A percentile compares a stretch with the other conserved stretches of the same genome.
phyloP scores from a whole-genome alignment of 2,329 filamentous ascomycete genomes.

The Colletotrichum sp. region DNA sequence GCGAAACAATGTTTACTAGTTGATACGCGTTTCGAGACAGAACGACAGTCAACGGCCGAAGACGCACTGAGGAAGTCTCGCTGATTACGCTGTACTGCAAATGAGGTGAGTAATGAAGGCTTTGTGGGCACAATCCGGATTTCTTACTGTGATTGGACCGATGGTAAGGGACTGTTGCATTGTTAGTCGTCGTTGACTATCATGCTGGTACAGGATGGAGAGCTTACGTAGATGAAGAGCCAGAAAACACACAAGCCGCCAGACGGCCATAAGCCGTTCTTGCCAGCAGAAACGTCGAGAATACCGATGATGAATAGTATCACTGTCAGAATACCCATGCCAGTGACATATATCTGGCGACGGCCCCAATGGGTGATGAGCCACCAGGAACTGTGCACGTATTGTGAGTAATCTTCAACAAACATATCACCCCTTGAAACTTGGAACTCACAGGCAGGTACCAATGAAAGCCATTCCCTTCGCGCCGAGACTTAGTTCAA shows the following conservation, averaged over 20 bases:
- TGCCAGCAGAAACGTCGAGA: constrained; percentile 42
- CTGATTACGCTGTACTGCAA: constrained; percentile 45
- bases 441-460: constrained; percentile 31
- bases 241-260: constrained; percentile 46
- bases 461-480: constrained; percentile 42
- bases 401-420: constrained; percentile 12
- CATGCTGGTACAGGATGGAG: rapidly evolving
- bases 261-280: constrained; percentile 41
- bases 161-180: constrained; percentile 37
- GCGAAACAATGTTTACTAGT: constrained; percentile 42
- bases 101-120: background rate
- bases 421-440: background rate
- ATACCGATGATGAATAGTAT: constrained; percentile 48
- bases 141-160: constrained; percentile 47
- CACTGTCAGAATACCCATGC: constrained; percentile 41
- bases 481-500: constrained; percentile 45
- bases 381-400: constrained; percentile 47
- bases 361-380: constrained; percentile 46
- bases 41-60: constrained; percentile 50
- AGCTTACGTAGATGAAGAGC: constrained; percentile 39
- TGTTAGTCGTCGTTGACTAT: background rate
- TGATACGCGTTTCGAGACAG: constrained; percentile 46
- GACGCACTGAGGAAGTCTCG: constrained; percentile 48
- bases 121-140: background rate
- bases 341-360: constrained; percentile 44